These are phyloP conservation scores for Yamadazyma kitorensis DNA, from an alignment of 805 yeast genomes.

Conservation along the genomic window DNA sequence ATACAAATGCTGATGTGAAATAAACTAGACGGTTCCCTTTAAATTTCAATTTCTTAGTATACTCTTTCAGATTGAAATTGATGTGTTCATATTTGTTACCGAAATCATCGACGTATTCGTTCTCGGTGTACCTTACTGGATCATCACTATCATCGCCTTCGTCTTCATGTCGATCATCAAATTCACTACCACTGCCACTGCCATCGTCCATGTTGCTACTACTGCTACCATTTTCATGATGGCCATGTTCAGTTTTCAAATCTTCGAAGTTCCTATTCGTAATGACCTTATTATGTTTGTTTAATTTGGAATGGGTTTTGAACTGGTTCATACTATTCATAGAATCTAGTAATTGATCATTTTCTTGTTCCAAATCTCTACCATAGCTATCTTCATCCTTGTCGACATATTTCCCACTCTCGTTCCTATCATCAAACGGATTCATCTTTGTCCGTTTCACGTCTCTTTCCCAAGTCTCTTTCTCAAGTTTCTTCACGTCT, in stretches of 20 bases:
- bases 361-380: too few relatives aligned
- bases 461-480: too few relatives aligned
- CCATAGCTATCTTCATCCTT: too few relatives aligned
- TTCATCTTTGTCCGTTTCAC: too few relatives aligned
- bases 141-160: slow-evolving; percentile 15
- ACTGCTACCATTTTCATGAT: slow-evolving; percentile 8
- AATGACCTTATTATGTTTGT: slow-evolving; percentile 12
- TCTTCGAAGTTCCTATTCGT: slow-evolving; percentile 13
- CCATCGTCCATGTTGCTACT: slow-evolving; percentile 3
- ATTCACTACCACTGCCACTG: slow-evolving; percentile 1
- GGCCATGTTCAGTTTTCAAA: slow-evolving; percentile 9
- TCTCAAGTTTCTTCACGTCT: too few relatives aligned
- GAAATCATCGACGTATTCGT: slow-evolving; percentile 24
- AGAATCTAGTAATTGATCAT: too few relatives aligned
- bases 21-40: slow-evolving; percentile 41
- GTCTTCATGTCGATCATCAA: neutral
- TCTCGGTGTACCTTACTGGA: slow-evolving; percentile 13
- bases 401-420: too few relatives aligned
- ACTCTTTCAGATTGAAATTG: slow-evolving; percentile 33
- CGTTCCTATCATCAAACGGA: too few relatives aligned
- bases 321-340: too few relatives aligned
- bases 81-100: slow-evolving; percentile 36
- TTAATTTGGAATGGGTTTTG: too few relatives aligned
- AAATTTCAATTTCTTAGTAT: slow-evolving; percentile 29
- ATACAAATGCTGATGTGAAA: slow-evolving; percentile 44